These are phyloP conservation scores for Lecanosticta acicola DNA, from an alignment of 2,329 filamentous ascomycete genomes.

Conservation along the genomic window DNA sequence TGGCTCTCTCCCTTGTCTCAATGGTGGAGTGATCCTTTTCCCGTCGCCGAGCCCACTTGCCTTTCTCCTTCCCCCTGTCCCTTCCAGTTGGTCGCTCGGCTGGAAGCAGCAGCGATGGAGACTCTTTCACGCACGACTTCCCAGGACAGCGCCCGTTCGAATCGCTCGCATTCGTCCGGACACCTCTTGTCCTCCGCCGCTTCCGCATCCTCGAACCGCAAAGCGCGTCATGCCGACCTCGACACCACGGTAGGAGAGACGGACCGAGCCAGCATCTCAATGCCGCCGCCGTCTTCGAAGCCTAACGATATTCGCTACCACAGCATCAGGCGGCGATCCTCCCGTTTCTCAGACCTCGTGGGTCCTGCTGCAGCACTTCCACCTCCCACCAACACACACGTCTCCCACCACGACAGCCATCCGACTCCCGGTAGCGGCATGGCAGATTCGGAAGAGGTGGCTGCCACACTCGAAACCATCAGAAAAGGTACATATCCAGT, in stretches of 20 bases:
- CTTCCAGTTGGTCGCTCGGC: background rate
- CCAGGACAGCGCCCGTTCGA: slow-evolving; percentile 31
- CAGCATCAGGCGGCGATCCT: slow-evolving; percentile 16
- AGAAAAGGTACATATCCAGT: slow-evolving; percentile 13
- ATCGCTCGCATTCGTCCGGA: slow-evolving; percentile 22
- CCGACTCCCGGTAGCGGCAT: slow-evolving; percentile 2
- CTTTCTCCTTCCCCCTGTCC: background rate
- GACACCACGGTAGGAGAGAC: slow-evolving; percentile 54
- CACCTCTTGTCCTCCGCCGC: slow-evolving; percentile 47
- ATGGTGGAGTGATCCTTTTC: too few species aligned
- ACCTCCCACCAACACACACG: slow-evolving; percentile 3
- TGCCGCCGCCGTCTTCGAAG: slow-evolving; percentile 48
- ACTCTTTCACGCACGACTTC: slow-evolving; percentile 22
- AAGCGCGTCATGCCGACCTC: slow-evolving; percentile 56
- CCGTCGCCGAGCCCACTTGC: too few species aligned
- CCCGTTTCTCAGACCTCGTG: slow-evolving; percentile 9
- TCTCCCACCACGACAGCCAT: slow-evolving; percentile 4
- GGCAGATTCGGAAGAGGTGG: slow-evolving; percentile 13
- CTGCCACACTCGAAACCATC: slow-evolving; percentile 10
- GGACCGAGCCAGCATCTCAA: slow-evolving; percentile 58
- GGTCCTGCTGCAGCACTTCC: slow-evolving; percentile 1
- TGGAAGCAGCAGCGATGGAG: slow-evolving; percentile 11
- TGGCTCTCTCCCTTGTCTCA: background rate
- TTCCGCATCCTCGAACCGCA: slow-evolving; percentile 38
- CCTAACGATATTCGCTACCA: slow-evolving; percentile 20